These are phyloP conservation scores for Tricholoma matsutake DNA, from an alignment of 768 basidiomycete genomes.

Conservation along the genomic window DNA sequence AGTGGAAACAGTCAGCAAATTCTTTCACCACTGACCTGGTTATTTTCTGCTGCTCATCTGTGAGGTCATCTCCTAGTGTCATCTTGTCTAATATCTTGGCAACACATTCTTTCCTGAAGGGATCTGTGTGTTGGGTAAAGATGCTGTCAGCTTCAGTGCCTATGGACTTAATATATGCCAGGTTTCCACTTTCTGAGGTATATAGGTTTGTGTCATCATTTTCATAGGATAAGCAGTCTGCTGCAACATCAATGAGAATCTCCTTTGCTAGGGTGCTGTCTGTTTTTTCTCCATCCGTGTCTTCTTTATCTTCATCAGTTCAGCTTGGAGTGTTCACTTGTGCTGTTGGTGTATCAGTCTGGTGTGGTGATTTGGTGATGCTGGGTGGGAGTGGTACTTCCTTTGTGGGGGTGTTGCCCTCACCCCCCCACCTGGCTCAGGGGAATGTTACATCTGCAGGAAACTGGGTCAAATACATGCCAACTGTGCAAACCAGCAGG, in stretches of 20 bases:
- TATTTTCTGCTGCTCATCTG: background rate
- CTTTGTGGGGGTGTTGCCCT: background rate
- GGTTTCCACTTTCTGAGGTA: background rate
- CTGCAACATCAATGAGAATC: background rate
- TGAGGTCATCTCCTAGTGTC: background rate
- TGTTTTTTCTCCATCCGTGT: background rate
- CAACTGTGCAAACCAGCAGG: no score
- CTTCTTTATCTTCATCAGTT: background rate
- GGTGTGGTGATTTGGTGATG: background rate
- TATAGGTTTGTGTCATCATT: background rate
- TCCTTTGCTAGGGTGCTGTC: background rate
- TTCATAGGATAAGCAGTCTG: background rate
- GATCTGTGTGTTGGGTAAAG: background rate
- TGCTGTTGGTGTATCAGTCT: background rate
- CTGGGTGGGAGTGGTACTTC: background rate
- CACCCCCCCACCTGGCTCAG: background rate
- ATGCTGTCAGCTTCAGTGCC: background rate
- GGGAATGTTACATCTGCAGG: no score
- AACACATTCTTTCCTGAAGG: background rate
- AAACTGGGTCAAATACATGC: no score
- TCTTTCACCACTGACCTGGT: background rate
- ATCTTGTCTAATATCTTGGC: background rate
- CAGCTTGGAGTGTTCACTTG: background rate
- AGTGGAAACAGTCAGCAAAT: conserved; percentile 1
- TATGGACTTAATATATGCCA: background rate